These are phyloP conservation scores for Neonectria hederae DNA, from an alignment of 2,329 filamentous ascomycete species.

Conservation along the genomic window DNA sequence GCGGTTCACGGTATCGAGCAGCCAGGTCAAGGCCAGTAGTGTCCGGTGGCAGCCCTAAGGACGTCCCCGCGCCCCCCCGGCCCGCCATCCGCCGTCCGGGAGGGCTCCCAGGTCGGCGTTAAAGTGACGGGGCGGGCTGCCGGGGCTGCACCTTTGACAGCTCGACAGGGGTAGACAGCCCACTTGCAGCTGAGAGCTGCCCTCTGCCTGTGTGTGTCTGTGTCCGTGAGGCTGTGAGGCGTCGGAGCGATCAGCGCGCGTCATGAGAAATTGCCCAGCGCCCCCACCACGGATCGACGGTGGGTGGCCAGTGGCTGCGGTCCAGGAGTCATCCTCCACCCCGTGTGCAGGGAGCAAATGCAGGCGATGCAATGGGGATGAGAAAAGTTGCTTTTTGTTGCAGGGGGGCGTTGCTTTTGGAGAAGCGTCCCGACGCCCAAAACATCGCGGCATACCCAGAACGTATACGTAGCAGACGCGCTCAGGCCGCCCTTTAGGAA, in stretches of 20 bases:
- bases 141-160: slow-evolving; percentile 35
- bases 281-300: slow-evolving; percentile 32
- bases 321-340: slow-evolving; percentile 8
- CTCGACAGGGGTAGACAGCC: slow-evolving; percentile 23
- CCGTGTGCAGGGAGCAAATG: slow-evolving; percentile 25
- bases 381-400: slow-evolving; percentile 36
- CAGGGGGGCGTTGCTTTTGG: slow-evolving; percentile 31
- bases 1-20: slow-evolving; percentile 6
- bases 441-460: slow-evolving; percentile 6
- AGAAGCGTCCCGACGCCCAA: slow-evolving; percentile 13
- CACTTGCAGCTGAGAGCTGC: not conserved
- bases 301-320: slow-evolving; percentile 19
- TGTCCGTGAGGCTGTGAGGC: not conserved
- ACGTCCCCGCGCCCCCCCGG: not conserved
- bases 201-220: not conserved
- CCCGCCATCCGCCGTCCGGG: slow-evolving; percentile 17
- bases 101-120: slow-evolving; percentile 22
- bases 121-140: slow-evolving; percentile 11
- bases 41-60: slow-evolving; percentile 38
- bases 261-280: slow-evolving; percentile 30
- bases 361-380: slow-evolving; percentile 29
- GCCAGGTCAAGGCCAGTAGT: slow-evolving; percentile 26
- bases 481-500: slow-evolving; percentile 30
- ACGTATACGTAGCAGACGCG: slow-evolving; percentile 4
- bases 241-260: slow-evolving; percentile 31